These are phyloP conservation scores for Rubus idaeus DNA, from an alignment of 306 rosid genomes.

Conservation along the genomic window DNA sequence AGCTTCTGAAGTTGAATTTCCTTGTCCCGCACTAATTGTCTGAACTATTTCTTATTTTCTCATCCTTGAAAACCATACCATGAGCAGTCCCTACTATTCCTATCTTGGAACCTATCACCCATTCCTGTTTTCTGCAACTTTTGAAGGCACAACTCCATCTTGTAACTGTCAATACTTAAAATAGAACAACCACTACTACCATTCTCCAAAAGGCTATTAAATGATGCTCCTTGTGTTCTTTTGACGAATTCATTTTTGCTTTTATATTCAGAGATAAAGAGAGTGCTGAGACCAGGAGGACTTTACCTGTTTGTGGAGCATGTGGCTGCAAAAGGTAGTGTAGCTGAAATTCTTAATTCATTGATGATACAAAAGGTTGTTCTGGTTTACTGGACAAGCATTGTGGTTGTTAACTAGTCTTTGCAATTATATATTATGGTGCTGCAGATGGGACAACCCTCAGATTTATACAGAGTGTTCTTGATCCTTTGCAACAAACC, in stretches of 20 bases:
- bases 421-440: constrained; percentile 16
- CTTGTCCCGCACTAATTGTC: not conserved
- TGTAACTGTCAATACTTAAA: no score
- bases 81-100: no score
- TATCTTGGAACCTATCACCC: no score
- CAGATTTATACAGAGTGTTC: constrained; percentile 53
- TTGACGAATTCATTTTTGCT: constrained; percentile 2
- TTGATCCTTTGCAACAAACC: constrained; percentile 75
- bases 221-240: no score
- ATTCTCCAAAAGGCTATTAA: no score
- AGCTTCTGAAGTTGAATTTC: constrained; percentile 13
- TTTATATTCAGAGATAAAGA: constrained; percentile 59
- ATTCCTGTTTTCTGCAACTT: no score
- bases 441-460: constrained; percentile 65
- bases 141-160: no score
- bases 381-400: not conserved
- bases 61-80: not conserved
- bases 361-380: constrained; percentile 8
- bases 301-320: constrained; percentile 72
- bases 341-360: constrained; percentile 19
- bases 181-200: no score
- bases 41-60: not conserved
- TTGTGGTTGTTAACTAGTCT: not conserved
- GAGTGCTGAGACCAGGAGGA: constrained; percentile 85
- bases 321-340: constrained; percentile 77